phyloP scores from a whole-genome alignment of 2,329 filamentous ascomycete species.

The Grosmannia huntii region DNA sequence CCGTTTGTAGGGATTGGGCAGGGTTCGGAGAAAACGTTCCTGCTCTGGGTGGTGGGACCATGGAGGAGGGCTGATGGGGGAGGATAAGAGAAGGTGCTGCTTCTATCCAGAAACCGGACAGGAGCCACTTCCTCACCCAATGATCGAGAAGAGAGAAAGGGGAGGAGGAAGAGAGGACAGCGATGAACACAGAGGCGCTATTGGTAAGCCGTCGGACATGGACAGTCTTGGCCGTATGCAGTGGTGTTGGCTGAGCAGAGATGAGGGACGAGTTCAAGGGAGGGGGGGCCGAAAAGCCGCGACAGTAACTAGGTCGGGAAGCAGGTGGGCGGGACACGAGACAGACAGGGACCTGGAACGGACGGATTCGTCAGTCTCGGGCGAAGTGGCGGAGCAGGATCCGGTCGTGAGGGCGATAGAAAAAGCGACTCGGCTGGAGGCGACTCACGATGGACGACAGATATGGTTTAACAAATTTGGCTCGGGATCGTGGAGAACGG shows the following conservation, averaged over 20 bases:
- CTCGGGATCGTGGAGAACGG: background rate
- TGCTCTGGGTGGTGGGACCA: constrained; percentile 48
- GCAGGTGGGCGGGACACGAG: background rate
- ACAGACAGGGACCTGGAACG: background rate
- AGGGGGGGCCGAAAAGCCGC: background rate
- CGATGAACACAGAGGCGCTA: constrained; percentile 1
- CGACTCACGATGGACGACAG: background rate
- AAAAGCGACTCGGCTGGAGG: background rate
- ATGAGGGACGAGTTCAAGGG: background rate
- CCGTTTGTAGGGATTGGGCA: constrained; percentile 44
- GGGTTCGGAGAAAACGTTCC: constrained; percentile 53
- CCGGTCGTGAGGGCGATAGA: background rate
- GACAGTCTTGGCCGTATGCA: background rate
- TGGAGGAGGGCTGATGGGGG: constrained; percentile 21
- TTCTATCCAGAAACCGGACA: constrained; percentile 14
- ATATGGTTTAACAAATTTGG: background rate
- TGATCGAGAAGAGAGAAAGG: constrained; percentile 6
- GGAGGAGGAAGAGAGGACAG: background rate
- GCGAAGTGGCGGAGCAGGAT: background rate
- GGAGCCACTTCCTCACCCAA: constrained; percentile 14
- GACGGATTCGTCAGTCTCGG: background rate
- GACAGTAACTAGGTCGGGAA: background rate
- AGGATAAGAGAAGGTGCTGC: constrained; percentile 9
- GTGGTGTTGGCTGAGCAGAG: background rate
- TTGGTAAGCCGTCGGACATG: constrained; percentile 4